These are phyloP conservation scores for Knufia petricola DNA, from an alignment of 2,329 filamentous ascomycete species.

Conservation along the genomic window DNA sequence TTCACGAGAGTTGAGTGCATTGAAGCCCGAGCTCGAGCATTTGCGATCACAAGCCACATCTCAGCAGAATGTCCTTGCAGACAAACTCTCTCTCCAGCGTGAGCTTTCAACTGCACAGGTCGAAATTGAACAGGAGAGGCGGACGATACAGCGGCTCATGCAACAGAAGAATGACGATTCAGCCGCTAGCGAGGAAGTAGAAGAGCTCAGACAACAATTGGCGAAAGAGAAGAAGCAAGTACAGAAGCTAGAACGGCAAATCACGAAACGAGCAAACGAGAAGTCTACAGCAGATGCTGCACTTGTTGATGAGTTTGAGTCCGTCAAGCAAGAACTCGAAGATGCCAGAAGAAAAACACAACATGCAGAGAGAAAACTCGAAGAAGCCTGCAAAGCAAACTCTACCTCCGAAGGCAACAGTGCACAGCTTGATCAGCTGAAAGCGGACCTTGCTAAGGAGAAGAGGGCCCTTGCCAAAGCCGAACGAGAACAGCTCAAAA, in stretches of 20 bases:
- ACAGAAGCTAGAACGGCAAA: slow-evolving; percentile 33
- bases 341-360: slow-evolving; percentile 18
- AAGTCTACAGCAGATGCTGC: slow-evolving; percentile 3
- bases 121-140: slow-evolving; percentile 73
- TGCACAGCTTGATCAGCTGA: slow-evolving; percentile 36
- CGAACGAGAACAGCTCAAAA: slow-evolving; percentile 46
- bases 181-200: slow-evolving; percentile 32
- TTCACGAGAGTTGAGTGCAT: slow-evolving; percentile 47
- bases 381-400: slow-evolving; percentile 7
- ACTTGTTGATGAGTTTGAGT: slow-evolving; percentile 5
- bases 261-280: slow-evolving; percentile 25
- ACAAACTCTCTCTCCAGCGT: slow-evolving; percentile 71
- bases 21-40: slow-evolving; percentile 55
- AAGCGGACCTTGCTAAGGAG: slow-evolving; percentile 42
- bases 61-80: slow-evolving; percentile 61
- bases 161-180: slow-evolving; percentile 38
- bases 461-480: slow-evolving; percentile 38
- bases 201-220: slow-evolving; percentile 41
- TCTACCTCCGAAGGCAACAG: slow-evolving; percentile 12
- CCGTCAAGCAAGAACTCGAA: slow-evolving; percentile 39
- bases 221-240: slow-evolving; percentile 42
- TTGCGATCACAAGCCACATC: slow-evolving; percentile 48
- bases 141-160: slow-evolving; percentile 52
- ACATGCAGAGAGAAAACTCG: slow-evolving; percentile 3
- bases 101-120: slow-evolving; percentile 69